Conservation (phyloP, 495 filamentous ascomycete species). For the Penicillium tannophilum region DNA sequence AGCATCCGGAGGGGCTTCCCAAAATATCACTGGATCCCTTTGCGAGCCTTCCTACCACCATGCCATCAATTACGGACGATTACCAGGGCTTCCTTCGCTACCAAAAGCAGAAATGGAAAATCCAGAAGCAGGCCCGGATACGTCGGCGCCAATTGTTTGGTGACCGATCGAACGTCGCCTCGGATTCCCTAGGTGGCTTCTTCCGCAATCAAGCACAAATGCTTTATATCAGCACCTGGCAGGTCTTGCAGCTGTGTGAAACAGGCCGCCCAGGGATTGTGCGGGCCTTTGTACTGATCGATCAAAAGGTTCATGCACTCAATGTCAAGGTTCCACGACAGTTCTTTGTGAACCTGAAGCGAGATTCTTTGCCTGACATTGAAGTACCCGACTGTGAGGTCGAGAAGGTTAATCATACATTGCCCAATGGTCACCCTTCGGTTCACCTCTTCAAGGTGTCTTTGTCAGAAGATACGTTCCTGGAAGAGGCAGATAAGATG, state of each 20-base stretch:
- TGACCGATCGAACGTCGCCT: slow-evolving; percentile 68
- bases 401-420: slow-evolving; percentile 86
- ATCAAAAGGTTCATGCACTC: slow-evolving; percentile 82
- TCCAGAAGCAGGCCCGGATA: slow-evolving; percentile 89
- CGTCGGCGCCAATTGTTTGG: slow-evolving; percentile 92
- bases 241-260: slow-evolving; percentile 82
- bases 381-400: slow-evolving; percentile 84
- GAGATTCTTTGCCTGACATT: slow-evolving; percentile 82
- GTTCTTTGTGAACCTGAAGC: slow-evolving; percentile 88
- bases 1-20: slow-evolving; percentile 67
- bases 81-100: slow-evolving; percentile 90
- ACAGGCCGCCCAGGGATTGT: slow-evolving; percentile 84
- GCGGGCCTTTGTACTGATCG: slow-evolving; percentile 87
- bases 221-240: slow-evolving; percentile 90
- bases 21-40: slow-evolving; percentile 75
- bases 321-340: slow-evolving; percentile 88
- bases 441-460: slow-evolving; percentile 92
- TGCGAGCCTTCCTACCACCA: slow-evolving; percentile 76
- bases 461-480: slow-evolving; percentile 84
- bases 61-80: slow-evolving; percentile 85
- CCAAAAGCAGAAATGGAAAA: slow-evolving; percentile 98
- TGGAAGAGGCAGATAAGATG: slow-evolving; percentile 80
- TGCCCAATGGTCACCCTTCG: slow-evolving; percentile 94
- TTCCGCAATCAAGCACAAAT: slow-evolving; percentile 91
- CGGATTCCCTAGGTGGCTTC: slow-evolving; percentile 77